Evolutionary conservation across 2,329 filamentous ascomycete genomes (phyloP).

Genomic region (Ilyonectria destructans): DNA sequence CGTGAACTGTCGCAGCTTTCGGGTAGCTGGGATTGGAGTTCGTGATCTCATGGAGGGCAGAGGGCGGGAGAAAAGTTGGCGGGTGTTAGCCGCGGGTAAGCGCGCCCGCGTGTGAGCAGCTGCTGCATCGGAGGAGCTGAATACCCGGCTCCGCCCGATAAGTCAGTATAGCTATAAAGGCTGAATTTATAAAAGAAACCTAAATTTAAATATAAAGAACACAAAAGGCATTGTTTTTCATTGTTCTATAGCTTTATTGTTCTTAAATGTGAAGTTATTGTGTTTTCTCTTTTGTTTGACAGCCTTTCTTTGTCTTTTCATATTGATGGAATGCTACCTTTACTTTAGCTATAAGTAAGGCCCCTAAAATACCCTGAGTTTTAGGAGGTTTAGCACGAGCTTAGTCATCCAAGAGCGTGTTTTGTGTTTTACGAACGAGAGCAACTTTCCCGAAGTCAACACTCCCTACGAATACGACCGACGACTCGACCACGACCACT

Average conservation of each 20-base stretch:
- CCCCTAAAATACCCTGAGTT: no score
- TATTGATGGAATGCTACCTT: no score
- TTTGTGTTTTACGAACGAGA: not conserved
- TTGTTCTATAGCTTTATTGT: not conserved
- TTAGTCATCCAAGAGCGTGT: constrained; percentile 26
- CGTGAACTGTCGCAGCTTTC: constrained; percentile 41
- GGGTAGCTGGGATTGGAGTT: constrained; percentile 42
- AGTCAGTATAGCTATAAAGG: not conserved
- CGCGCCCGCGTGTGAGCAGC: constrained; percentile 28
- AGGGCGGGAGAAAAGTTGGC: constrained; percentile 41
- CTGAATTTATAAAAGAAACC: not conserved
- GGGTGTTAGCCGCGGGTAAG: constrained; percentile 46
- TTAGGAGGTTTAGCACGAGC: not conserved
- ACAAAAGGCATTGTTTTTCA: no score
- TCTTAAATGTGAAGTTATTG: not conserved
- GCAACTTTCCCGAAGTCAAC: not conserved
- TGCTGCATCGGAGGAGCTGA: not conserved
- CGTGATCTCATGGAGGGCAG: constrained; percentile 48
- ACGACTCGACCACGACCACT: not conserved
- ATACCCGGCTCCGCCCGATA: constrained; percentile 8
- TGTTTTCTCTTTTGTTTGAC: not conserved
- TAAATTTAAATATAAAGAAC: not conserved
- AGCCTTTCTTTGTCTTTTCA: not conserved
- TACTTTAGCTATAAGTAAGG: no score
- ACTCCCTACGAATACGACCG: not conserved